Evolutionary conservation across 2,329 filamentous ascomycete species (phyloP).

Genomic region (Reticulascus tulasneorum): DNA sequence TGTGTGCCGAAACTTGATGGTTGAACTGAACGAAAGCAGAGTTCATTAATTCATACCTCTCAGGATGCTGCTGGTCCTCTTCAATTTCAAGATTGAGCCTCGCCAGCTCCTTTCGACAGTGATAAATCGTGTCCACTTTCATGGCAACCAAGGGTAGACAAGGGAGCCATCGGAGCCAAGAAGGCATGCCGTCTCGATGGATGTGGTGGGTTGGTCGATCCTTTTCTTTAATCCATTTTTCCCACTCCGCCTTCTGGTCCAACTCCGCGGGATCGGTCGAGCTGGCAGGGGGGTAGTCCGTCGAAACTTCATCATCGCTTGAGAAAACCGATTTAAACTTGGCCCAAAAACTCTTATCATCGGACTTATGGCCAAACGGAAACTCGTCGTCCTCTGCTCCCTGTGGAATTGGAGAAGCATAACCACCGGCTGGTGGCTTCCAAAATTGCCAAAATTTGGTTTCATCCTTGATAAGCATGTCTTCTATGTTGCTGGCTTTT

Average conservation of each 20-base stretch:
- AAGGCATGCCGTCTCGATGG: conserved; percentile 51
- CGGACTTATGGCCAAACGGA: conserved; percentile 29
- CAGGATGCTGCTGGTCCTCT: conserved; percentile 77
- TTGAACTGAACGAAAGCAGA: conserved; percentile 99
- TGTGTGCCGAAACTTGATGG: conserved; percentile 93
- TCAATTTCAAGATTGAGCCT: conserved; percentile 90
- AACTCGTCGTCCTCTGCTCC: conserved; percentile 43
- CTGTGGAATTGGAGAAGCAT: conserved; percentile 58
- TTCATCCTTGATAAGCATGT: conserved; percentile 43
- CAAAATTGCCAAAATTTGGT: conserved; percentile 60
- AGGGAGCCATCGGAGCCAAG: conserved; percentile 75
- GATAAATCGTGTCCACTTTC: conserved; percentile 93
- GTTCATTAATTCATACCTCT: conserved; percentile 87
- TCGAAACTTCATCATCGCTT: conserved; percentile 30
- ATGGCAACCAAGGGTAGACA: conserved; percentile 72
- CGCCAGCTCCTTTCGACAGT: conserved; percentile 82
- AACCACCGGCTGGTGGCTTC: conserved; percentile 59
- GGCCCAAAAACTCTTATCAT: conserved; percentile 47
- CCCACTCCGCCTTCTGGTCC: conserved; percentile 68
- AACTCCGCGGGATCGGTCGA: conserved; percentile 35
- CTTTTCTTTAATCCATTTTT: conserved; percentile 73
- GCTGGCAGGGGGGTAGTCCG: too few relatives aligned
- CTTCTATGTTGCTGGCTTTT: conserved; percentile 42
- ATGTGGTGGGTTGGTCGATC: conserved; percentile 83
- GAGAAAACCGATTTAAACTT: conserved; percentile 45